Evolutionary conservation across 176 grass and related monocot genomes (phyloP), one percentile per base, ranked within the genome.

Genomic region (Cenchrus purpureus): DNA sequence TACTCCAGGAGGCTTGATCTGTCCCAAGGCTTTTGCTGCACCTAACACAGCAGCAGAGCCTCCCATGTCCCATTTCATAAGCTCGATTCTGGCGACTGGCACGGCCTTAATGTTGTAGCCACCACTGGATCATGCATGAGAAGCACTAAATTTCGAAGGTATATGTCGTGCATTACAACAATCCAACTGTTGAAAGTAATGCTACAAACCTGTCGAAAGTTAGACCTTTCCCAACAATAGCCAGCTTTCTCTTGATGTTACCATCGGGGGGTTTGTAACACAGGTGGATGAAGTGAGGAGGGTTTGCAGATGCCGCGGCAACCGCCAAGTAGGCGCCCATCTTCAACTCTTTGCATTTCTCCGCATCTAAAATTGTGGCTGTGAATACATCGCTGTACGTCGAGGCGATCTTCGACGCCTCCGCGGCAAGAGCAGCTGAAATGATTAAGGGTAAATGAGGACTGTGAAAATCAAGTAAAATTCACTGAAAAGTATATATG

Each of bases 81-180:
- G 81, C 60, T 98, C 95, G 58, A 98, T 98, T 25, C 10, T 88
- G 84, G 83, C 86, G 7, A 76, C 67, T 62, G 92, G 89, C 22
- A 83, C 85, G 31, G 89, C 91, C 85, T 98, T 98, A 80, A 98
- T 93, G 91, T 98, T 98, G 91, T 98, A 98, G 71, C 95, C 95
- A 85, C 95, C 95, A 79, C 95, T 98, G 4, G 44, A 45, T 14
- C 3, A 53, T 53, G 51, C 14, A 53, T 53, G 51, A 53, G 51
- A 53, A 53, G 51, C 51, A 14, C 51, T 53, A 53, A 53, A 53
- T 53, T 53, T 53, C 14, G 51, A 53, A 53, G 12, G 51, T 53
- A 4, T 48, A 20, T 34, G 34, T 34, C 34, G 34, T 34, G 34
- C 34, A 34, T 34, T 34, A 34, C 34, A 34, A 34, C 34, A 34